Percentiles rank a stretch among this genome's conserved stretches.
Evolutionary conservation across 345 rosid species (phyloP).

Genomic region (Draba incana): DNA sequence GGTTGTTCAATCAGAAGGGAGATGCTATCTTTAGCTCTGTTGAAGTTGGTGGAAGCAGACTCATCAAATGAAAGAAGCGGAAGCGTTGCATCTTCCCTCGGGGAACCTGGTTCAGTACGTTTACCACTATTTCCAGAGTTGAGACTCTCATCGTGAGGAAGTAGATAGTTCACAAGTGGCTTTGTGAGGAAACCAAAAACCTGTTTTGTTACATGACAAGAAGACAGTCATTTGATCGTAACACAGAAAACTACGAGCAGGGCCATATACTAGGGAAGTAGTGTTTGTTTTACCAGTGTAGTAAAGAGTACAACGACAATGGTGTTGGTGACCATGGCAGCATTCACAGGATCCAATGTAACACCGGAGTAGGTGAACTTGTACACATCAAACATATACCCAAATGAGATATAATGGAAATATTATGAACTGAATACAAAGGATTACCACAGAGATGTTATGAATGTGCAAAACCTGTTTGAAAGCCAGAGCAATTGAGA

Average conservation of each 20-base stretch:
- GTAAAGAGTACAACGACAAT: constrained; percentile 70
- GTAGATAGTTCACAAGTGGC: constrained; percentile 61
- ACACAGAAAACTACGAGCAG: background rate
- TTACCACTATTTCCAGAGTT: constrained; percentile 13
- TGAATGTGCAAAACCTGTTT: constrained; percentile 62
- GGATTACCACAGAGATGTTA: background rate
- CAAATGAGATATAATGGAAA: constrained; percentile 21
- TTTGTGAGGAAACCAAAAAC: constrained; percentile 88
- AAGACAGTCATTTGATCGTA: background rate
- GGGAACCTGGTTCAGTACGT: constrained; percentile 47
- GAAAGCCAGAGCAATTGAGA: constrained; percentile 89
- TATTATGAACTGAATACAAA: background rate
- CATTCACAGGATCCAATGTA: constrained; percentile 62
- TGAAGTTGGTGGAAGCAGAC: constrained; percentile 65
- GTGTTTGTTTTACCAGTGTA: constrained; percentile 57
- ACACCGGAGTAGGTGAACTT: constrained; percentile 83
- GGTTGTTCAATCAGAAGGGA: constrained; percentile 79
- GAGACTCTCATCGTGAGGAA: constrained; percentile 48
- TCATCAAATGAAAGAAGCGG: constrained; percentile 74
- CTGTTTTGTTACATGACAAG: constrained; percentile 45
- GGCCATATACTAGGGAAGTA: constrained; percentile 12
- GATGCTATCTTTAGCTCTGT: constrained; percentile 72
- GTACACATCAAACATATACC: constrained; percentile 28
- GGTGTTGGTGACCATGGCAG: constrained; percentile 74
- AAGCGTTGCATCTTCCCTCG: constrained; percentile 55